Evolutionary conservation across 345 rosid species (phyloP).

Genomic region (Brassica cretica): DNA sequence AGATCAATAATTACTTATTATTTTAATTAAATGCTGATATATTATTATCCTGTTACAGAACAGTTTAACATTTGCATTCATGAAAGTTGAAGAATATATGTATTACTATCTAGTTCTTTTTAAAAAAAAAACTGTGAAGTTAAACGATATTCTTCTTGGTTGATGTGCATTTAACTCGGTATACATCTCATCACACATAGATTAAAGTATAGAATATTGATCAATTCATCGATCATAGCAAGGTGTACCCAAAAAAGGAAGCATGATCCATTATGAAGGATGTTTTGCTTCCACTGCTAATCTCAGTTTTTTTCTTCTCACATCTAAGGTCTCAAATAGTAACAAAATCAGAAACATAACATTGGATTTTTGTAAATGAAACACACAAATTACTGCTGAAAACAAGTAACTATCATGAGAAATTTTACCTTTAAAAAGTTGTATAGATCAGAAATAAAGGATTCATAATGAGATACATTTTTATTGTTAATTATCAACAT

Average conservation of each 20-base stretch:
- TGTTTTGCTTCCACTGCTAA: constrained; percentile 48
- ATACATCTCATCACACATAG: constrained; percentile 6
- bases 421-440: background rate
- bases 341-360: background rate
- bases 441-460: constrained; percentile 15
- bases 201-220: constrained; percentile 10
- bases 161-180: constrained; percentile 24
- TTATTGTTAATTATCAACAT: constrained; percentile 21
- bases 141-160: constrained; percentile 33
- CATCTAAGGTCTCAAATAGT: background rate
- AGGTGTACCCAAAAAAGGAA: constrained; percentile 37
- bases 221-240: constrained; percentile 34
- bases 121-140: background rate
- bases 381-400: background rate
- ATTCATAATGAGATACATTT: constrained; percentile 18
- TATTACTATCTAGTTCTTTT: background rate
- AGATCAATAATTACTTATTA: background rate
- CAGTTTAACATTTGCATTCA: background rate
- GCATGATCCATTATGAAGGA: constrained; percentile 43
- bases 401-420: background rate
- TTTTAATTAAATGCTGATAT: background rate
- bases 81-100: background rate
- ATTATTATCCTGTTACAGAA: background rate
- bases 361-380: background rate
- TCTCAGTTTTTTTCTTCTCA: background rate